These are phyloP conservation scores for Peterozyma toletana DNA, from an alignment of 805 yeast genomes.

Conservation along the genomic window DNA sequence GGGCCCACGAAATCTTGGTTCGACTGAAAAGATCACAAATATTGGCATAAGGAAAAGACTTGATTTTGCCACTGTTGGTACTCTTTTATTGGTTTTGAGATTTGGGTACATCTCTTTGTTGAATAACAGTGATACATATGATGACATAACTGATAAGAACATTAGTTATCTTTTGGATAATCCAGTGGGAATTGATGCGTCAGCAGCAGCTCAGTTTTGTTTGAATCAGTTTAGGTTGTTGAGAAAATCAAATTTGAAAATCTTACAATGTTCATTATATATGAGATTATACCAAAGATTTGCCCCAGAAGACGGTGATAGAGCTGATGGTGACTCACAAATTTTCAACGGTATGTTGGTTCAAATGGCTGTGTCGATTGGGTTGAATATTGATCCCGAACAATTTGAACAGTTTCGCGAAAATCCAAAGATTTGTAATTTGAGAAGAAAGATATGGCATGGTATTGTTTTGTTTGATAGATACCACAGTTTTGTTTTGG, in stretches of 20 bases:
- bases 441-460: slow-evolving; percentile 57
- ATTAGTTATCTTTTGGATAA: slow-evolving; percentile 18
- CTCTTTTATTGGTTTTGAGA: slow-evolving; percentile 3
- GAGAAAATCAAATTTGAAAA: slow-evolving; percentile 32
- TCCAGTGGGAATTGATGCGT: slow-evolving; percentile 33
- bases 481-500: slow-evolving; percentile 36
- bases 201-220: slow-evolving; percentile 38
- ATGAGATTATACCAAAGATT: slow-evolving; percentile 34
- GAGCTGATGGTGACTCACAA: slow-evolving; percentile 36
- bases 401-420: slow-evolving; percentile 23
- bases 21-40: slow-evolving; percentile 7
- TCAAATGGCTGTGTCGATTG: slow-evolving; percentile 63
- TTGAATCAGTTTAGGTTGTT: slow-evolving; percentile 37
- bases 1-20: slow-evolving; percentile 17
- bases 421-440: slow-evolving; percentile 27
- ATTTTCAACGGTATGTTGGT: slow-evolving; percentile 46
- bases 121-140: neutral
- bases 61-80: slow-evolving; percentile 7
- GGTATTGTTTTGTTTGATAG: slow-evolving; percentile 38
- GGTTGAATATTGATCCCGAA: slow-evolving; percentile 63
- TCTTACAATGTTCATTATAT: slow-evolving; percentile 37
- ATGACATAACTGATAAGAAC: neutral
- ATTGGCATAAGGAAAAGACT: slow-evolving; percentile 15
- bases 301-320: slow-evolving; percentile 44
- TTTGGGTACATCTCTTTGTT: slow-evolving; percentile 5